Evolutionary conservation across 2,329 filamentous ascomycete species (phyloP), one percentile per base, ranked within the genome.

Genomic region (Diaporthe longicolla): DNA sequence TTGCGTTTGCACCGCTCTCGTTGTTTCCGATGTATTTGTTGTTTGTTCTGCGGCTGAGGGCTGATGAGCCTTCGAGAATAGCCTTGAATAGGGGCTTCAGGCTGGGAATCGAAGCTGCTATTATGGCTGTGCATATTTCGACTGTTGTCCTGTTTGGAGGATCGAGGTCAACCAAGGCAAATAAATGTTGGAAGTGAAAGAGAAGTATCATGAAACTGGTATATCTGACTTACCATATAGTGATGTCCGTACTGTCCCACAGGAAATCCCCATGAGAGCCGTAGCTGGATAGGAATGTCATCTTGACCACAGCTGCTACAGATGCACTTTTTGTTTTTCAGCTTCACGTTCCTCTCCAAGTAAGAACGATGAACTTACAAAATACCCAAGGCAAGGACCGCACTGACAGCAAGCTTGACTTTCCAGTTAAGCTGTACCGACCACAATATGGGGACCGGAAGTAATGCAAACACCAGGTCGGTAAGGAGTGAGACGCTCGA

Each of bases 401-500:
- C 77, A 1, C 77, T 75, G 5, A 81, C 76, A 37, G 79, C 78
- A 1, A 75, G 58, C 70, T 80, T 80, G 57, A 78, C 77, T 57
- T 74, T 78, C 75, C 77, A 76, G 73, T 80, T 81, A 37, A 81
- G 74, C 71, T 80, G 78, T 2, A 81, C 77, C 0, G 76, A 78
- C 79, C 79, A 81, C 2, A 81, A 66, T 63, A 81, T 80, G 1
- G 79, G 79, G 4, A 80, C 69, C 0, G 79, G 79, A 0, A 81
- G 75, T 0, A 81, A 52, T 1, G 80, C 80, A 54, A 81, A 81
- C 19, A 79, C 35, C 6, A 80, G 58, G 48, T 81, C 80, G 21
- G 79, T 80, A n/a, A 79, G 59, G 15, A 79, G 82, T 43, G 83
- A 83, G n/a, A 84, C 61, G 11, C 76, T 76, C n/a, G 79, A 77